These are phyloP conservation scores for Metarhizium guizhouense DNA, from an alignment of 2,329 filamentous ascomycete species.

Conservation along the genomic window DNA sequence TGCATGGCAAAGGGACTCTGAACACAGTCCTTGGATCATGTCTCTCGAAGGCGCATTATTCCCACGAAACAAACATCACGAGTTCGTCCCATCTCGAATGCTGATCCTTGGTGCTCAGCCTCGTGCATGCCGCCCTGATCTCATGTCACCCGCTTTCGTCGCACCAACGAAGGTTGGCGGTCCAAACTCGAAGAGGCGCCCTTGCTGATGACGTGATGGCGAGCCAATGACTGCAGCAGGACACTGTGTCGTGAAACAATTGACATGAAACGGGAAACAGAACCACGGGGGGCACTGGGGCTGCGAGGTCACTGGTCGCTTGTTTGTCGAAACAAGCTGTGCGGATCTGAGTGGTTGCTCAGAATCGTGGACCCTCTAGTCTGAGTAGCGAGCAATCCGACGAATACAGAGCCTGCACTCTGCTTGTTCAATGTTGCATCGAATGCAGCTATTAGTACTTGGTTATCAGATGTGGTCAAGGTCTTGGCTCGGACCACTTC, in stretches of 20 bases:
- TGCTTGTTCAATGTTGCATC: too few species aligned
- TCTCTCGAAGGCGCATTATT: not conserved
- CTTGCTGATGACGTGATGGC: not conserved
- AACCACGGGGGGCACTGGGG: not conserved
- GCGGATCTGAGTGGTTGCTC: too few species aligned
- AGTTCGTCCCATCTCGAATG: not conserved
- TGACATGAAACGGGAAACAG: not conserved
- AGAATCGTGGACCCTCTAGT: too few species aligned
- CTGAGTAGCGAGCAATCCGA: too few species aligned
- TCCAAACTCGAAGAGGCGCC: not conserved
- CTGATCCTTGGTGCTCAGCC: not conserved
- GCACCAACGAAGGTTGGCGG: not conserved
- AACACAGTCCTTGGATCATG: not conserved
- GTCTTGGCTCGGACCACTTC: not conserved
- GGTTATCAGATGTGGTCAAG: too few species aligned
- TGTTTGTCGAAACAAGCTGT: not conserved
- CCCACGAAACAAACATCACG: not conserved
- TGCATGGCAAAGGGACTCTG: not conserved
- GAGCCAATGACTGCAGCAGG: not conserved
- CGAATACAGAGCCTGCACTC: too few species aligned
- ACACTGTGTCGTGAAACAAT: too few species aligned
- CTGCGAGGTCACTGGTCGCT: not conserved
- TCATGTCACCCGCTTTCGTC: not conserved
- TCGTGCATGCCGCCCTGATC: not conserved
- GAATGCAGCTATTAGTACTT: too few species aligned